Conservation (phyloP, 768 basidiomycete species). For the Auricularia auricula-judae region DNA sequence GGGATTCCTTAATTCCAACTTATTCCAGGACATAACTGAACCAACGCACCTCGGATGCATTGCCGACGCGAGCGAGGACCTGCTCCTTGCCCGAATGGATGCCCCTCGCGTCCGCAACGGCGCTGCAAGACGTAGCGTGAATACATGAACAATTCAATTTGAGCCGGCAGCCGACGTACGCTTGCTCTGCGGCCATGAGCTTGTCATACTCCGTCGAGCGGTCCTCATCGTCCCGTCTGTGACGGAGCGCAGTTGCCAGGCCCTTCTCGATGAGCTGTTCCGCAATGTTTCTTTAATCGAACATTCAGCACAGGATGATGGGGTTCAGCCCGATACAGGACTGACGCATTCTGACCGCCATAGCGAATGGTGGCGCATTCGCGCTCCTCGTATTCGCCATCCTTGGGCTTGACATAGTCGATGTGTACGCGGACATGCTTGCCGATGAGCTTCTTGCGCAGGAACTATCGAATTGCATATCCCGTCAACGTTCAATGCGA, state of each 20-base stretch:
- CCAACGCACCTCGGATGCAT: constrained; percentile 73
- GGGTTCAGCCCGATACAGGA: constrained; percentile 7
- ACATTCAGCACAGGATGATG: constrained; percentile 2
- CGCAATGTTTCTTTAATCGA: constrained; percentile 60
- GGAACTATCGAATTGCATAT: constrained; percentile 30
- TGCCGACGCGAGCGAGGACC: constrained; percentile 65
- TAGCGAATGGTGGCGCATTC: constrained; percentile 86
- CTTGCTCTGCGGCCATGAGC: constrained; percentile 88
- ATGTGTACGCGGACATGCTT: constrained; percentile 73
- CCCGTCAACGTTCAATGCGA: background rate
- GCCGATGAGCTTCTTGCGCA: constrained; percentile 86
- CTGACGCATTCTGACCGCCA: constrained; percentile 70
- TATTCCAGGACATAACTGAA: background rate
- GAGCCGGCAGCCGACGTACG: constrained; percentile 35
- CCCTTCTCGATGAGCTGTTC: constrained; percentile 93
- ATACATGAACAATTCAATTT: too few relatives aligned
- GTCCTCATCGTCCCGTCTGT: constrained; percentile 91
- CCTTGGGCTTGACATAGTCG: constrained; percentile 84
- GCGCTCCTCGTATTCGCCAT: constrained; percentile 89
- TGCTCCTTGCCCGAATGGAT: constrained; percentile 90
- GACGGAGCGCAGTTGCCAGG: constrained; percentile 77
- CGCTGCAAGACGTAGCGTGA: constrained; percentile 32
- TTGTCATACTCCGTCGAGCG: constrained; percentile 95
- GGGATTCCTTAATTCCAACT: background rate
- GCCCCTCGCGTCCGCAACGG: constrained; percentile 64